Conservation (phyloP, 179 eudicot genomes). For the Beta macrorhiza region DNA sequence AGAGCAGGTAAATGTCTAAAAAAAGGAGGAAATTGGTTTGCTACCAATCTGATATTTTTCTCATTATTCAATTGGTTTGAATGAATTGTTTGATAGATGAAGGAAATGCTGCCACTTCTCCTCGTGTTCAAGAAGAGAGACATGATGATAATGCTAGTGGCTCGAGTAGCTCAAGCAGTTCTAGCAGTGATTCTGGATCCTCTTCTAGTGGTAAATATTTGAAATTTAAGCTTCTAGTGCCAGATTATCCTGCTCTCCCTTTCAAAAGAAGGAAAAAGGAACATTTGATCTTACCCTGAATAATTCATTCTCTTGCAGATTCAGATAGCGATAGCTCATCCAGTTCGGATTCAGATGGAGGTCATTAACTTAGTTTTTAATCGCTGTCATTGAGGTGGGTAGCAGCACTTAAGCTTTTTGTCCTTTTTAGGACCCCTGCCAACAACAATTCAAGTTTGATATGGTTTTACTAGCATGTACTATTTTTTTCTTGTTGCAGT, state of each 20-base stretch:
- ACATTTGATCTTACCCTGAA: not conserved
- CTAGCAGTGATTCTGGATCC: slow-evolving; percentile 45
- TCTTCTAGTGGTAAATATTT: slow-evolving; percentile 39
- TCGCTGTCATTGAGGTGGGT: slow-evolving; percentile 26
- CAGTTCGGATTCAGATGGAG: slow-evolving; percentile 41
- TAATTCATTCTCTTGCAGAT: slow-evolving; percentile 39
- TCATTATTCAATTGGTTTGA: not conserved
- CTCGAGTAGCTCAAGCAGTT: slow-evolving; percentile 45
- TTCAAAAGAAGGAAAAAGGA: not conserved
- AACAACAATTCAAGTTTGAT: too few species aligned
- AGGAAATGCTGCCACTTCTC: slow-evolving; percentile 25
- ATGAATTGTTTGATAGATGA: slow-evolving; percentile 24
- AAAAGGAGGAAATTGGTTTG: not conserved
- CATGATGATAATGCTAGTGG: slow-evolving; percentile 30
- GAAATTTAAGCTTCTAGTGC: not conserved
- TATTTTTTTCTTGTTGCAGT: not conserved
- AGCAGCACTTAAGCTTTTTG: not conserved
- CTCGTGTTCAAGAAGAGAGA: slow-evolving; percentile 33
- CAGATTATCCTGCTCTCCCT: too few species aligned
- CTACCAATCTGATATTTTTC: not conserved
- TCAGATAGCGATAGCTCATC: slow-evolving; percentile 60
- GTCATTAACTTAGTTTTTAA: slow-evolving; percentile 27
- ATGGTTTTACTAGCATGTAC: not conserved
- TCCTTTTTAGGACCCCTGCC: not conserved
- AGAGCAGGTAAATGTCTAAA: slow-evolving; percentile 38